Base-by-base conservation (phyloP, 306 rosid genomes). In the Prunus kanzakura region DNA sequence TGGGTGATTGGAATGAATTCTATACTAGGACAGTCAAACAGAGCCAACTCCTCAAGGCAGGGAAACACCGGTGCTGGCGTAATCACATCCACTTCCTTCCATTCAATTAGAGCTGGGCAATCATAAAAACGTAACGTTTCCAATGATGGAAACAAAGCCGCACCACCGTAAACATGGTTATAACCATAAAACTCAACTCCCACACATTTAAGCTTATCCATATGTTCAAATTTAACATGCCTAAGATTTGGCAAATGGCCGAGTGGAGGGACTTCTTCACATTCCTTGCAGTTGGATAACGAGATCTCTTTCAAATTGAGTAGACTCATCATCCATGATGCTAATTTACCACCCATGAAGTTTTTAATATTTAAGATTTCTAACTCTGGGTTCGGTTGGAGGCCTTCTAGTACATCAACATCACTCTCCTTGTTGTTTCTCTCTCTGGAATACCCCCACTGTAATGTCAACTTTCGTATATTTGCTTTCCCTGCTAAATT, bases 361-460 rank as follows among this genome's bases (percentile, higher is more conserved):
- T 0, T 0, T 0, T 4, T 0, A 4, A 67, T 45, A 0, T 2
- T 0, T 10, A 67, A 13, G 30, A 4, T 22, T 12, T 43, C 55
- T 50, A 67, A 11, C n/a, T 43, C 0, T 0, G 12, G 27, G 4
- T 45, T 29, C 25, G 32, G 71, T 6, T 67, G 19, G n/a, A 67
- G 71, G 38, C 35, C 71, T 43, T 43, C 55, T 4, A 67, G 11
- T 11, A 45, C 54, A 45, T 11, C 5, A 11, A 5, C 38, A 0
- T 32, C 38, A 4, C 65, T 25, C 4, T 0, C 41, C 25, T 25
- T 25, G 25, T 25, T 25, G 25, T 0, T 25, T 25, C 25, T 25
- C 1, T 25, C 0, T 1, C 25, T 0, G 25, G 25, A 25, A 25
- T 25, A 25, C 25, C 25, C 25, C 66, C 66, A 64, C 4, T 0